Evolutionary conservation across 1,139 yeast species (phyloP), one percentile per base, ranked within the genome.

Genomic region (Diutina catenulata): DNA sequence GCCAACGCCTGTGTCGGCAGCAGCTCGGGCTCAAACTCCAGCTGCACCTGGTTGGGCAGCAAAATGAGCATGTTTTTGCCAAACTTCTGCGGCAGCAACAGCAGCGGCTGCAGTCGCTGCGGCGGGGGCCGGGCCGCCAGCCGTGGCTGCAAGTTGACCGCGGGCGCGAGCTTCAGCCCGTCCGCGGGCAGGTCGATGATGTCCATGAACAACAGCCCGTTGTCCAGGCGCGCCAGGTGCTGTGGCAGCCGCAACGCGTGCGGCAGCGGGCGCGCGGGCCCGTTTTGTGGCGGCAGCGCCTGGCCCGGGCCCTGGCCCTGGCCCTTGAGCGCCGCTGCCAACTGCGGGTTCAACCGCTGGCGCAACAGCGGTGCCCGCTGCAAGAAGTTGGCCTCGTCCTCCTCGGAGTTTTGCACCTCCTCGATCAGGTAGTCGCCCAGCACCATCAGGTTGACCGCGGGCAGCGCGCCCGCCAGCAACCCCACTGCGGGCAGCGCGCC

Each of bases 31-130:
- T 48, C 3, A 43, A 59, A 61, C 36, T 56, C 66, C 42, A 61
- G 66, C 38, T 59, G 59, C 41, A 47, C 62, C 42, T 64, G 70
- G 38, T 55, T 58, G 6, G 73, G 73, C 23, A 69, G 63, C 36
- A 64, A 50, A 5, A 67, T 60, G 31, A 65, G 52, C 10, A 66
- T 43, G 43, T 62, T 65, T 38, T 62, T 62, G 23, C 40, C 33
- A 10, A 28, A 28, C n/a, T 19, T 18, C 15, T 8, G 15, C 15
- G 33, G 33, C 13, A 23, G 19, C 10, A 28, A 9, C 15, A 18
- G n/a, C 7, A 11, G 20, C 33, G 19, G 33, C 11, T 18, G 20
- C n/a, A 20, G 16, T 10, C 29, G 10, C n/a, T 11, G n/a, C 27
- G n/a, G 13, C 13, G 8, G 27, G n/a, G 27, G 8, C 13, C 27